phyloP scores from a whole-genome alignment of 108 stramenopile genomes.

The Fistulifera pelliculosa region DNA sequence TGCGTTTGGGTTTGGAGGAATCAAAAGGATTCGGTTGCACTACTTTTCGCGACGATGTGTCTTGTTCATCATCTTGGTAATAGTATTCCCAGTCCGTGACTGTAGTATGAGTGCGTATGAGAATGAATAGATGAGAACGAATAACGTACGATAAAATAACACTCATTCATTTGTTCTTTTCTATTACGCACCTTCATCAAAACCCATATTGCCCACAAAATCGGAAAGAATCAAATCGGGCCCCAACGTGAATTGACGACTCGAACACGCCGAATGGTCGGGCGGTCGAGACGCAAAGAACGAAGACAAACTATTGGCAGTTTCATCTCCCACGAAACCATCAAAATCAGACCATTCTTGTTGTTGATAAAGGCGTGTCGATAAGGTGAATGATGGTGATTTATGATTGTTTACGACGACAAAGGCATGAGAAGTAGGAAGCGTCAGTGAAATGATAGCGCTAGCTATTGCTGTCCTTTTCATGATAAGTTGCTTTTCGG shows the following conservation, averaged over 20 bases:
- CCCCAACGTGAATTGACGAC: conserved; percentile 57
- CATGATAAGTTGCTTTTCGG: no score
- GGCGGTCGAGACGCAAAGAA: conserved; percentile 1
- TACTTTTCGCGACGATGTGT: conserved; percentile 26
- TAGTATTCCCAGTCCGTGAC: conserved; percentile 46
- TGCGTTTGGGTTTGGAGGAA: conserved; percentile 49
- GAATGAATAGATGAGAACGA: no score
- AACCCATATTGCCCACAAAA: conserved; percentile 65
- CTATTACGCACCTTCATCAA: conserved; percentile 22
- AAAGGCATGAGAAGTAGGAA: no score
- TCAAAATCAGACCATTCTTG: conserved; percentile 41
- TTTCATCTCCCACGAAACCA: conserved; percentile 16
- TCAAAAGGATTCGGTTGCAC: conserved; percentile 64
- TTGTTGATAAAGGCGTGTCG: conserved; percentile 7
- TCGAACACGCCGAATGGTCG: conserved; percentile 1
- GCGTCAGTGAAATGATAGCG: no score
- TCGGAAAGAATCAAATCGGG: conserved; percentile 46
- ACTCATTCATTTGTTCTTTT: no score
- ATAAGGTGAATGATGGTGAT: no score
- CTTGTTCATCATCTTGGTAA: conserved; percentile 33
- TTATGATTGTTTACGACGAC: no score
- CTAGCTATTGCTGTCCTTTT: no score
- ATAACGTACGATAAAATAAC: no score
- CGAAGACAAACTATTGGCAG: conserved; percentile 4
- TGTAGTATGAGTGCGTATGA: no score